Percentiles rank a stretch among this genome's conserved stretches.
Conservation (phyloP, 148 eudicot species). For the Persicaria tinctoria region DNA sequence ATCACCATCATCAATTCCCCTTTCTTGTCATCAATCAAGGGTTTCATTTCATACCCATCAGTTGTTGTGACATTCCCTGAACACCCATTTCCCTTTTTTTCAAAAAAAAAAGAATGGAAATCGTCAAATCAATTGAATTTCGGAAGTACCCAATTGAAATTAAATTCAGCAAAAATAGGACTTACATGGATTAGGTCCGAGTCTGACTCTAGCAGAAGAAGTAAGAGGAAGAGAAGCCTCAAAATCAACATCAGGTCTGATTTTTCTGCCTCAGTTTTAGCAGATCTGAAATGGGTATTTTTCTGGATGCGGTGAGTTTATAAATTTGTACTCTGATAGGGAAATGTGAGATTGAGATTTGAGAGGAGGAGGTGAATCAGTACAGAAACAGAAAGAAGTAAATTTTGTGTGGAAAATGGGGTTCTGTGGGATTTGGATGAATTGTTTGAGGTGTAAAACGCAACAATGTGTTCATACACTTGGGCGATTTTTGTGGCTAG, state of each 20-base stretch:
- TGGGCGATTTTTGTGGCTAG: no score
- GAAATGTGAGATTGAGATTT: neutral
- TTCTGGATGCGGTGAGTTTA: no score
- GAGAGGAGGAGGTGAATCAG: neutral
- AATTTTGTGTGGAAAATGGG: no score
- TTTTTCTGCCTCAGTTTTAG: neutral
- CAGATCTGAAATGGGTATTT: conserved; percentile 20
- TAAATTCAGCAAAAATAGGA: conserved; percentile 6
- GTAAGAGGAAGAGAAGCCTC: conserved; percentile 22
- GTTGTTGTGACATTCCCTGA: conserved; percentile 20
- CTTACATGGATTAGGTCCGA: conserved; percentile 41
- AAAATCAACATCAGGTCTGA: conserved; percentile 27
- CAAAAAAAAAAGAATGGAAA: neutral
- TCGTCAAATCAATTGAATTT: neutral
- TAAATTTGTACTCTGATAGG: no score
- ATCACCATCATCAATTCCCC: conserved; percentile 45
- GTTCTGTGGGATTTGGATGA: no score
- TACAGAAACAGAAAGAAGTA: no score
- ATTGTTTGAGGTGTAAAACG: no score
- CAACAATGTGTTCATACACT: no score
- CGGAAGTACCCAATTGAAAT: conserved; percentile 11
- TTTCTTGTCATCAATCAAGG: conserved; percentile 40
- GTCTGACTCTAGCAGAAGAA: conserved; percentile 21
- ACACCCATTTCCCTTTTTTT: conserved; percentile 36
- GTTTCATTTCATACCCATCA: conserved; percentile 31